phyloP scores from a whole-genome alignment of 805 yeast species.

The Kodamaea jinghongensis region DNA sequence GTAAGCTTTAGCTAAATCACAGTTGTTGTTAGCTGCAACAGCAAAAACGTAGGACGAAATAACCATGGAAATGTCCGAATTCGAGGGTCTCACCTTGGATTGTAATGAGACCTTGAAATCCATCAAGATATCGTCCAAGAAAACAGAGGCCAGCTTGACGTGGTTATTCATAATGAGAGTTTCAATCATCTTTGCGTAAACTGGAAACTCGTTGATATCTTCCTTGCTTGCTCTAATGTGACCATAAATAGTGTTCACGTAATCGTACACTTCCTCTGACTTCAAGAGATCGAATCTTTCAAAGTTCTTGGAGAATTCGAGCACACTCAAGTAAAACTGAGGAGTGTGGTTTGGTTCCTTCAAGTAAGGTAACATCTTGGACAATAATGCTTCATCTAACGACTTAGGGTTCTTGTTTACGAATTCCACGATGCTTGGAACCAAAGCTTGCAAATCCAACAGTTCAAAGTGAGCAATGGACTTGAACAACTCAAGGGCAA shows the following conservation, averaged over 20 bases:
- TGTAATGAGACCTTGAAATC: slow-evolving; percentile 36
- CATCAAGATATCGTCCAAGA: slow-evolving; percentile 53
- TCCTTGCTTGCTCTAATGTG: slow-evolving; percentile 32
- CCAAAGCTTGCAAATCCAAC: slow-evolving; percentile 28
- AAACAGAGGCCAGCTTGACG: slow-evolving; percentile 48
- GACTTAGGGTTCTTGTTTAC: slow-evolving; percentile 28
- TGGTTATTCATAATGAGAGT: slow-evolving; percentile 53
- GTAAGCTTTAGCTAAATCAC: slow-evolving; percentile 21
- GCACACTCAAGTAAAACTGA: slow-evolving; percentile 21
- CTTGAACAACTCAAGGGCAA: slow-evolving; percentile 44
- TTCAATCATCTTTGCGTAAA: slow-evolving; percentile 42
- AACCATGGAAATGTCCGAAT: slow-evolving; percentile 30
- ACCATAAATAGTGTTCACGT: slow-evolving; percentile 26
- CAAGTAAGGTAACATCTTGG: slow-evolving; percentile 14
- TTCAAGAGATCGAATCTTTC: slow-evolving; percentile 16
- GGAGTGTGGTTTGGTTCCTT: slow-evolving; percentile 35
- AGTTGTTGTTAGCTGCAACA: slow-evolving; percentile 4
- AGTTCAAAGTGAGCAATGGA: slow-evolving; percentile 42
- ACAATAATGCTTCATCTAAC: slow-evolving; percentile 18
- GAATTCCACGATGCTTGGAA: slow-evolving; percentile 35
- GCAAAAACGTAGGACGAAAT: slow-evolving; percentile 39
- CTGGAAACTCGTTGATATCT: slow-evolving; percentile 36
- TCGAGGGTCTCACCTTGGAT: slow-evolving; percentile 10
- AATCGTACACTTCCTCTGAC: slow-evolving; percentile 23
- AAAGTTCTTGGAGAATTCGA: slow-evolving; percentile 28